Evolutionary conservation across 768 basidiomycete genomes (phyloP).

Genomic region (Suillus ampliporus): DNA sequence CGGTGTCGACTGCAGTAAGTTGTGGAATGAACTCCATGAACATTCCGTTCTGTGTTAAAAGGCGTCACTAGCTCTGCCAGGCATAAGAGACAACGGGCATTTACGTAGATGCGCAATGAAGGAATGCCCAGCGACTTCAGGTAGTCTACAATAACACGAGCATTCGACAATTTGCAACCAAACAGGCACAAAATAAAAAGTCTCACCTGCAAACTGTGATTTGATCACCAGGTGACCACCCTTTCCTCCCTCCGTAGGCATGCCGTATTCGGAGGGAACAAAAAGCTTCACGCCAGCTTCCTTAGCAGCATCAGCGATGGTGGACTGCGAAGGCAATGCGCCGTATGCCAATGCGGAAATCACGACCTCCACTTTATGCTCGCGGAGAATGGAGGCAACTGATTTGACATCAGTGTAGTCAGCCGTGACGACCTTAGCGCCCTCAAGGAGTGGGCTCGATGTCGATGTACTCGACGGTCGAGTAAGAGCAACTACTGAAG

Average conservation of each 20-base stretch:
- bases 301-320: constrained; percentile 42
- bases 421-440: constrained; percentile 33
- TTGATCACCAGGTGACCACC: constrained; percentile 33
- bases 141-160: constrained; percentile 26
- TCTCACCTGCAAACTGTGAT: constrained; percentile 35
- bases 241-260: constrained; percentile 39
- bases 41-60: constrained; percentile 35
- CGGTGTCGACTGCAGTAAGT: constrained; percentile 32
- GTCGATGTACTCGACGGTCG: constrained; percentile 28
- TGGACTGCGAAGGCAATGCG: constrained; percentile 30
- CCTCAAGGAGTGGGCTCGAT: constrained; percentile 26
- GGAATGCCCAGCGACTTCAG: constrained; percentile 37
- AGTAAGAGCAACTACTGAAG: constrained; percentile 32
- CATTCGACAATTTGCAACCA: neutral
- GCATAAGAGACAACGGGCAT: constrained; percentile 8
- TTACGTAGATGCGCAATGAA: constrained; percentile 37
- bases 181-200: no score
- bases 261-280: constrained; percentile 45
- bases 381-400: constrained; percentile 32
- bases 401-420: constrained; percentile 32
- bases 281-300: constrained; percentile 44
- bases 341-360: constrained; percentile 39
- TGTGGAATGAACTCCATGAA: constrained; percentile 39
- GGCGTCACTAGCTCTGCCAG: constrained; percentile 3
- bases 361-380: constrained; percentile 41